Base-by-base conservation (phyloP, 441 rosid species). In the Populus hybrid region DNA sequence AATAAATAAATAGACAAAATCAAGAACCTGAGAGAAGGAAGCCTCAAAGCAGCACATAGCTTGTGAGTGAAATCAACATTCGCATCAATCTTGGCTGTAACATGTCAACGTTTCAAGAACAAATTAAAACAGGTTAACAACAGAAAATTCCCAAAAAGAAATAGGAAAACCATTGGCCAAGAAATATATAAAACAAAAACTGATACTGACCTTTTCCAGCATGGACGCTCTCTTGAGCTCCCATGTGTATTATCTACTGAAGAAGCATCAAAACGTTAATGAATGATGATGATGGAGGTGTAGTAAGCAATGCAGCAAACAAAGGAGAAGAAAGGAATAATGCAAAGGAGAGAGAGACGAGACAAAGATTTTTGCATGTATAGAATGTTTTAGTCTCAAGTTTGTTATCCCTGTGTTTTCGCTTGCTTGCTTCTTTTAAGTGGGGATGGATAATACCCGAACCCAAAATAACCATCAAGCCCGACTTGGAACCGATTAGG, bases 61-160 rank as follows among this genome's bases (percentile, higher is more conserved):
- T 92, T 91, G 86, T 95, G 98, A 75, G 97, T 89, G 84, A 95
- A 87, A 88, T 92, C 97, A 65, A 92, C 97, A 83, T 92, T 93
- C 72, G 90, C 93, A 87, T 93, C 98, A 82, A 93, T 95, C 87
- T 91, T 93, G 90, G 97, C 98, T 95, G 93, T 40, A 18, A 68
- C 79, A 69, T 30, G 67, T 67, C 26, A 36, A 34, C 32, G 24
- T 24, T 30, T 11, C 8, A n/a, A 50, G 36, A 71, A 61, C 23
- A 67, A 30, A 30, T 6, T 50, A 50, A 50, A 5, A 46, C 9
- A 2, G 6, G 57, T 50, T 4, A 50, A 50, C 57, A 50, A 70
- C 7, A 63, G 10, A 61, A 67, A 6, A 53, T 5, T 53, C 61
- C 61, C 23, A 57, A 24, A 76, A 64, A 6, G 75, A 1, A 67